Evolutionary conservation across 352 stramenopile genomes (phyloP).

Genomic region (Chrysophaeum taylorii): DNA sequence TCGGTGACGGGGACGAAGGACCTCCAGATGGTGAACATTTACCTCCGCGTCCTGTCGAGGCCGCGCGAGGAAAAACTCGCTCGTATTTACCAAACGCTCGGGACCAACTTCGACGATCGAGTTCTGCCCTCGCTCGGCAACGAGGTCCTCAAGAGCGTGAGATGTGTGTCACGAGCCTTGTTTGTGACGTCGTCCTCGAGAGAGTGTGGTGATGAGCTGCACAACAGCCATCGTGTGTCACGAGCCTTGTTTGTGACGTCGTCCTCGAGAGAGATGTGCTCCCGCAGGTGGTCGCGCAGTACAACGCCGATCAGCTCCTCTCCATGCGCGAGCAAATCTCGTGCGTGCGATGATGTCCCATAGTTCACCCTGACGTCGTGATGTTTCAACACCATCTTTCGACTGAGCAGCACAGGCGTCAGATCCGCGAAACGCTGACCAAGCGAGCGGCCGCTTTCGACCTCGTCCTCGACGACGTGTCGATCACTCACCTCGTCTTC

Average conservation of each 20-base stretch:
- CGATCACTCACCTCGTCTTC: conserved; percentile 99
- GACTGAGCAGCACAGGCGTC: conserved; percentile 25
- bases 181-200: too few relatives aligned
- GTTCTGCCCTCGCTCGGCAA: conserved; percentile 98
- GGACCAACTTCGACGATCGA: conserved; percentile 93
- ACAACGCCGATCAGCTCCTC: conserved; percentile 98
- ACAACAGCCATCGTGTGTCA: conserved; percentile 6
- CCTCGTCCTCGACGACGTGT: conserved; percentile 97
- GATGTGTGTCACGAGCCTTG: too few relatives aligned
- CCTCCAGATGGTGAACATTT: conserved; percentile 99
- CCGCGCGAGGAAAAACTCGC: conserved; percentile 85
- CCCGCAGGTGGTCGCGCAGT: conserved; percentile 85
- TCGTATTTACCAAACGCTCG: conserved; percentile 91
- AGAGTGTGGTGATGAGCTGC: conserved; percentile 55
- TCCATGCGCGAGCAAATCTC: conserved; percentile 96
- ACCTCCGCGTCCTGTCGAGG: conserved; percentile 84
- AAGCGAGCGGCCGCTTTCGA: conserved; percentile 91
- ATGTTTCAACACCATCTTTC: conserved; percentile 8
- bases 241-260: too few relatives aligned
- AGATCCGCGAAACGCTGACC: conserved; percentile 91
- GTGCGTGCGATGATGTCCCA: background rate
- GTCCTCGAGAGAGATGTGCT: conserved; percentile 61
- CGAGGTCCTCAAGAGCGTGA: conserved; percentile 82
- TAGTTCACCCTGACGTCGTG: conserved; percentile 1
- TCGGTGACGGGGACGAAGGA: conserved; percentile 88